These are phyloP conservation scores for Blastocystis sp. DNA, from an alignment of 352 stramenopile species.

Conservation along the genomic window DNA sequence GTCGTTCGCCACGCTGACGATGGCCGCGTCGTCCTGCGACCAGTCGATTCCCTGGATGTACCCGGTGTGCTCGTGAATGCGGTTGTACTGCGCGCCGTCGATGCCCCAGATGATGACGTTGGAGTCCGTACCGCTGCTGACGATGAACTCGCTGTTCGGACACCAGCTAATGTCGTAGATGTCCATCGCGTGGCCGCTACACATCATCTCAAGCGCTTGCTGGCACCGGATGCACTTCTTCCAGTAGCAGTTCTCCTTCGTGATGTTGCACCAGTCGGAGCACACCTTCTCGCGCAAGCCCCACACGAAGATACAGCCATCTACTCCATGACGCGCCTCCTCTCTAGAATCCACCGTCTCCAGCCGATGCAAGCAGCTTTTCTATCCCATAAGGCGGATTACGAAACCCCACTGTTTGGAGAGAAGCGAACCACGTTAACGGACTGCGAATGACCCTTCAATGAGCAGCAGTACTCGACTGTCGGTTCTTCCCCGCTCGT, in stretches of 20 bases:
- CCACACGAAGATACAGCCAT: slow-evolving; percentile 64
- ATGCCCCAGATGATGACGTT: slow-evolving; percentile 63
- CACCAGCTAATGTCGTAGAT: slow-evolving; percentile 65
- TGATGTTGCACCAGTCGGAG: slow-evolving; percentile 45
- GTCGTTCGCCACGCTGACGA: slow-evolving; percentile 60
- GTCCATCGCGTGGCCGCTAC: slow-evolving; percentile 57
- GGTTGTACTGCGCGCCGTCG: slow-evolving; percentile 42
- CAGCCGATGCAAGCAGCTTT: slow-evolving; percentile 34
- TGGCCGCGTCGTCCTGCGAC: slow-evolving; percentile 24
- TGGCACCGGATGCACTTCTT: slow-evolving; percentile 54
- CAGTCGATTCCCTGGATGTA: slow-evolving; percentile 64
- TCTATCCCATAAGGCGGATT: background rate
- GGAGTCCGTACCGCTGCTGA: slow-evolving; percentile 55
- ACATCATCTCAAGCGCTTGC: background rate
- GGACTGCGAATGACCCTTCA: slow-evolving; percentile 46
- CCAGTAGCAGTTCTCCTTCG: slow-evolving; percentile 63
- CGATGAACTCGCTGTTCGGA: slow-evolving; percentile 52
- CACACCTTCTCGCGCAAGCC: slow-evolving; percentile 26
- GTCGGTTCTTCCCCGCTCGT: slow-evolving; percentile 49
- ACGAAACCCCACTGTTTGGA: background rate
- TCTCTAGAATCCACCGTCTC: background rate
- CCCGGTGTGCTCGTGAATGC: slow-evolving; percentile 50
- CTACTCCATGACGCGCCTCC: slow-evolving; percentile 12
- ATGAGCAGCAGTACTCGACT: slow-evolving; percentile 50
- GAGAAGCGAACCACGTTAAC: slow-evolving; percentile 67